Evolutionary conservation across 345 rosid genomes (phyloP).

Genomic region (Rhodamnia rubescens): DNA sequence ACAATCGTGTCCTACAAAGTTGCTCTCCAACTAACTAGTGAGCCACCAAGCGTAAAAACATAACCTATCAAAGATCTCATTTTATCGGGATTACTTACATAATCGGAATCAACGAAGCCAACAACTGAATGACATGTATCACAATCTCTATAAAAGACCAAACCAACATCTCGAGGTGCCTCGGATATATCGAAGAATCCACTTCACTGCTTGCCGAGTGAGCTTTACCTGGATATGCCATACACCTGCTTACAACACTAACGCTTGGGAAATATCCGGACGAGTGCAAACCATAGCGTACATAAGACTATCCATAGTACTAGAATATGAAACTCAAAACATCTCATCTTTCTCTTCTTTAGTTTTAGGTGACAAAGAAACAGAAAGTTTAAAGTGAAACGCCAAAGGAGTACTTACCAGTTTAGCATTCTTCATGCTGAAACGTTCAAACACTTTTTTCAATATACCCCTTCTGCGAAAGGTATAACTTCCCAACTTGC

Average conservation of each 20-base stretch:
- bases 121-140: not conserved
- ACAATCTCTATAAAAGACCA: not conserved
- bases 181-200: not conserved
- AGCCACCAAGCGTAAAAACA: not conserved
- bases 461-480: not conserved
- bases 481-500: not conserved
- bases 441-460: not conserved
- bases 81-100: not conserved
- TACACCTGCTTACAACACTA: not conserved
- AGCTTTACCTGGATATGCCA: not conserved
- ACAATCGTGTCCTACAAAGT: not conserved
- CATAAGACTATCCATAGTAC: no score
- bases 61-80: not conserved
- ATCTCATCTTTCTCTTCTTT: not conserved
- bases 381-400: not conserved
- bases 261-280: no score
- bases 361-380: not conserved
- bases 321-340: no score
- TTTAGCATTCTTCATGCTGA: not conserved
- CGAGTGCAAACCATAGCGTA: no score
- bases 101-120: not conserved
- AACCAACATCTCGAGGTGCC: not conserved
- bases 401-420: not conserved
- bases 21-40: not conserved
- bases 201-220: not conserved